Conservation (phyloP, 2,329 filamentous ascomycete genomes). For the Colletotrichum zoysiae region DNA sequence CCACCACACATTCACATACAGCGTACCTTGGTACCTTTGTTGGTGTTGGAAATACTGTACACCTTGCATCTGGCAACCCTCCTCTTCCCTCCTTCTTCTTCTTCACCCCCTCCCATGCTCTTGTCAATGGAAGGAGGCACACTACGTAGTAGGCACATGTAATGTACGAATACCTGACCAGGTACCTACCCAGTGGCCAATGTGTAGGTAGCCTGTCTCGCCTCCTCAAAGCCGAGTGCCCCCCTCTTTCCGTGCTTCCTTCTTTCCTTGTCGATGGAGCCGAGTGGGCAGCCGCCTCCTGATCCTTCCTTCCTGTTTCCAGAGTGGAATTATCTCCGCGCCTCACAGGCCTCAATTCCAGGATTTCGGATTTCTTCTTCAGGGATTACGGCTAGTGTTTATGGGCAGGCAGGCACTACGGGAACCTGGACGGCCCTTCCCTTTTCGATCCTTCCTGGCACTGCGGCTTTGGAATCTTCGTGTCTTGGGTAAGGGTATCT, state of each 20-base stretch:
- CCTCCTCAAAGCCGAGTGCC: not conserved
- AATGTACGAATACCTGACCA: not conserved
- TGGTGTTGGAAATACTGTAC: not conserved
- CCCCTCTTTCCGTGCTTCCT: conserved; percentile 25
- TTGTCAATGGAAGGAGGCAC: not conserved
- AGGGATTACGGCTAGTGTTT: conserved; percentile 18
- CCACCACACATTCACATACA: not conserved
- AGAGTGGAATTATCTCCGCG: conserved; percentile 2
- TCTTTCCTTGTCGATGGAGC: conserved; percentile 34
- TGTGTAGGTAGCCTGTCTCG: not conserved
- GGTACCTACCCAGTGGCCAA: not conserved
- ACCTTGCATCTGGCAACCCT: not conserved
- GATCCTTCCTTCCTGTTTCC: conserved; percentile 4
- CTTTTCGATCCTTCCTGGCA: conserved; percentile 15
- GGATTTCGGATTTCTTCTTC: conserved; percentile 36
- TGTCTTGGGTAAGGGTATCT: conserved; percentile 2
- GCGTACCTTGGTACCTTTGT: not conserved
- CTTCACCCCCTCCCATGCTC: not conserved
- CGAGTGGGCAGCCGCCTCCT: conserved; percentile 31
- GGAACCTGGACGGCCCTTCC: conserved; percentile 34
- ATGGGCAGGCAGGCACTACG: conserved; percentile 30
- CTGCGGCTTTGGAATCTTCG: not conserved
- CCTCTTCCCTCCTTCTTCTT: not conserved
- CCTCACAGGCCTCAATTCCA: conserved; percentile 29
- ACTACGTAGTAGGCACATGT: not conserved